Evolutionary conservation across 164 flowering plant species (phyloP).

Genomic region (Vitis cinerea): DNA sequence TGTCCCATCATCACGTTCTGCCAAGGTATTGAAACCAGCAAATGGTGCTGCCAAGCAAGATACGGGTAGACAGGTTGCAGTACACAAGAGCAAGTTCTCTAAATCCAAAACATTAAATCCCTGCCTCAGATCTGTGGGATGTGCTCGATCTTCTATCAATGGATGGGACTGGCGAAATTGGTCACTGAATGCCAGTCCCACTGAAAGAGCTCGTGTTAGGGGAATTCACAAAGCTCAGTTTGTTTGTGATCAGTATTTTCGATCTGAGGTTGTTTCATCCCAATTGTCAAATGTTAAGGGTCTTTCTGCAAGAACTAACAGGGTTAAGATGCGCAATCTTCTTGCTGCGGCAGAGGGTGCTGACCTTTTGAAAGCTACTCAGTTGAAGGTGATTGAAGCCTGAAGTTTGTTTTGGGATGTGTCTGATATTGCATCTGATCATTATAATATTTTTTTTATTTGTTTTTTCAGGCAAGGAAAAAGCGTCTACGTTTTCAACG

Average conservation of each 20-base stretch:
- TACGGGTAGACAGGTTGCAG: constrained; percentile 20
- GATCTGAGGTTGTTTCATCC: constrained; percentile 37
- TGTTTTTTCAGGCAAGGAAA: constrained; percentile 79
- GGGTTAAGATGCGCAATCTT: constrained; percentile 89
- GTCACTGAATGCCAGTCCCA: constrained; percentile 74
- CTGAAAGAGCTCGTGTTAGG: constrained; percentile 72
- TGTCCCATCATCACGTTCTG: constrained; percentile 15
- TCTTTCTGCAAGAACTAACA: constrained; percentile 92
- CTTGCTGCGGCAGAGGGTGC: constrained; percentile 98
- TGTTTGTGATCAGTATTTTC: constrained; percentile 24
- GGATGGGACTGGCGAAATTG: constrained; percentile 99
- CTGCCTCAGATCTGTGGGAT: constrained; percentile 79
- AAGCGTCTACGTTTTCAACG: constrained; percentile 88
- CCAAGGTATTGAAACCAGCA: constrained; percentile 32
- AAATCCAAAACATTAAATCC: constrained; percentile 30
- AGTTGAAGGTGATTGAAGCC: constrained; percentile 65
- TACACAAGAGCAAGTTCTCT: constrained; percentile 30
- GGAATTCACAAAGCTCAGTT: constrained; percentile 32
- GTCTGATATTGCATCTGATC: background rate
- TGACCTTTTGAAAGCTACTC: constrained; percentile 85
- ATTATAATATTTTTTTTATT: constrained; percentile 4
- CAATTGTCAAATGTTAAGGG: constrained; percentile 61
- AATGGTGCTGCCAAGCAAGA: constrained; percentile 29
- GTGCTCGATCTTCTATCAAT: constrained; percentile 85
- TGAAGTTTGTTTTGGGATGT: background rate